Evolutionary conservation across 371 early-diverging fungal genomes (phyloP).

Genomic region (Batrachochytrium dendrobatidis): DNA sequence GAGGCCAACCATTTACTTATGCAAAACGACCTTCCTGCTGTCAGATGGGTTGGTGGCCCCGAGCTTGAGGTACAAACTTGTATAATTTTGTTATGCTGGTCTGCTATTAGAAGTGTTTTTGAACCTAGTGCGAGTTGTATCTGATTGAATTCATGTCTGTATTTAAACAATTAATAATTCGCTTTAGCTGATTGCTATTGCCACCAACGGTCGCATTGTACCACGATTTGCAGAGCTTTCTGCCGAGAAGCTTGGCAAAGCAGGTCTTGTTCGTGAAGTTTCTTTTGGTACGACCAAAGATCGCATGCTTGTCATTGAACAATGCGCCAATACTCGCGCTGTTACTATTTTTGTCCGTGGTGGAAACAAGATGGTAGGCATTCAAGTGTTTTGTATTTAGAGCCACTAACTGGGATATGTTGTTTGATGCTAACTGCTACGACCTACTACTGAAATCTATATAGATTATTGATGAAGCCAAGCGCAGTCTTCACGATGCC

Average conservation of each 20-base stretch:
- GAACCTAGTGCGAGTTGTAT: not conserved
- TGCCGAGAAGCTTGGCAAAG: conserved; percentile 86
- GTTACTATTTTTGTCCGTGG: conserved; percentile 98
- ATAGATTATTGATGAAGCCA: conserved; percentile 98
- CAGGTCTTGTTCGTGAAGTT: conserved; percentile 91
- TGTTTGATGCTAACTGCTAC: too few species aligned
- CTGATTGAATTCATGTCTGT: not conserved
- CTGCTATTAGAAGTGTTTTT: not conserved
- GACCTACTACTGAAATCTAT: too few species aligned
- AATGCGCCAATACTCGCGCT: conserved; percentile 95
- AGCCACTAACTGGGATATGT: not conserved
- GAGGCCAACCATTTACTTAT: conserved; percentile 99
- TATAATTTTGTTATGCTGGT: conserved; percentile 4
- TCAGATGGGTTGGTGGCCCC: conserved; percentile 99
- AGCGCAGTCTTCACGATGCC: conserved; percentile 98
- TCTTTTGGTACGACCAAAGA: conserved; percentile 98
- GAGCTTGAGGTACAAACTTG: conserved; percentile 80
- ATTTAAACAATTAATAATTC: not conserved
- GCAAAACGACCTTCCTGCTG: conserved; percentile 97
- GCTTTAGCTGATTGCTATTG: conserved; percentile 95
- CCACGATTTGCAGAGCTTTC: conserved; percentile 98
- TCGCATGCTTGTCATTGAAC: conserved; percentile 97
- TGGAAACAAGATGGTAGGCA: conserved; percentile 92
- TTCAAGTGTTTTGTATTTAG: not conserved
- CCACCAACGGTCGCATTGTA: conserved; percentile 98